Evolutionary conservation across 805 yeast species (phyloP), one percentile per base, ranked within the genome.

Genomic region (Schwanniomyces vanrijiae): DNA sequence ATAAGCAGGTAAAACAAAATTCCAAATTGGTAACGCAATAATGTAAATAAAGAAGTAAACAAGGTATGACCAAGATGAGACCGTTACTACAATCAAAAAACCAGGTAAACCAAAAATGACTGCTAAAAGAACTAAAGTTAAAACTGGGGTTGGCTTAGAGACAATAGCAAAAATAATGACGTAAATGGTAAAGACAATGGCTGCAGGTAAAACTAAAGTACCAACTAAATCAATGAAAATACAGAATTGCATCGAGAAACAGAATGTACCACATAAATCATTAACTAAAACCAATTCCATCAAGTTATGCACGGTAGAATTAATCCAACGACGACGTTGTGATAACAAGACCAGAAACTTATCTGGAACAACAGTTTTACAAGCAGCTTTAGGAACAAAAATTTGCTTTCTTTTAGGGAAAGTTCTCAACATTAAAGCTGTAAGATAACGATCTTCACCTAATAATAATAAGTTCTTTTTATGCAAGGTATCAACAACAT

Each of bases 251-350:
- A 90, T 90, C 0, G 96, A 90, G 57, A 91, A 88, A 57, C 96
- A 90, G 63, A 90, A 90, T 0, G 95, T 89, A 55, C 97, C 97
- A 76, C 97, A 90, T 53, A 91, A 75, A 64, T 90, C 96, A 44
- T 83, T 82, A 18, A 90, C 91, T 51, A 88, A 69, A 3, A 86
- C 88, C 59, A 90, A 80, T 65, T 90, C 97, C 83, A 91, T 79
- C 66, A 90, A 78, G 61, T 90, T 90, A 67, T 90, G 97, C 31
- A 90, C 91, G 0, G 97, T 91, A 4, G 97, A 90, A 66, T 90
- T 90, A 57, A 90, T 90, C 97, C 97, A 90, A 64, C 97, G 87
- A 71, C 97, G 88, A 65, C 97, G 85, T 65, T 90, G 97, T 1
- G 96, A 90, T 40, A 90, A 73, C 53, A 90, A 73, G 41, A 90